Conservation (phyloP, 2,329 filamentous ascomycete genomes). For the Tolypocladium tundrense region DNA sequence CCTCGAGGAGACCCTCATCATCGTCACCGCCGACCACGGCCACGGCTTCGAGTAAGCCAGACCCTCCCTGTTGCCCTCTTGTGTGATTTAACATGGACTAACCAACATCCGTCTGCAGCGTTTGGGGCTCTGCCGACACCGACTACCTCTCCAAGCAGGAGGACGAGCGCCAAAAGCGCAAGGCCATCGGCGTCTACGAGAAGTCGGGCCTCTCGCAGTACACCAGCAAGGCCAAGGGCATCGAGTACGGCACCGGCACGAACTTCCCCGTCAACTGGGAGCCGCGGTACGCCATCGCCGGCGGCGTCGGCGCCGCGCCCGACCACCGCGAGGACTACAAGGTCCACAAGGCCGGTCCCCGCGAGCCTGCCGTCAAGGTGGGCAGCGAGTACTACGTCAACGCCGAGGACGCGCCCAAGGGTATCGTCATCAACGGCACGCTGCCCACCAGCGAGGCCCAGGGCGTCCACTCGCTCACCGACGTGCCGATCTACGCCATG, state of each 20-base stretch:
- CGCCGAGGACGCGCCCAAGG: constrained; percentile 52
- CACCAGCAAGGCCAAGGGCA: constrained; percentile 43
- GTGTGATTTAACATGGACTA: constrained; percentile 4
- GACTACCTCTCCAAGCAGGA: constrained; percentile 59
- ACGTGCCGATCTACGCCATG: constrained; percentile 68
- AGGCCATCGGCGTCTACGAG: constrained; percentile 63
- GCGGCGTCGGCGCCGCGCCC: constrained; percentile 60
- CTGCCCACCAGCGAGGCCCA: constrained; percentile 51
- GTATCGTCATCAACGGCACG: constrained; percentile 68
- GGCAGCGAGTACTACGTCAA: constrained; percentile 55
- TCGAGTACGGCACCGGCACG: constrained; percentile 61
- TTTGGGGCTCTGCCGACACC: constrained; percentile 74
- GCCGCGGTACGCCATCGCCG: constrained; percentile 70
- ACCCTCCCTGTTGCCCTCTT: background rate
- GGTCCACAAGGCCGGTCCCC: constrained; percentile 56
- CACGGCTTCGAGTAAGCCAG: constrained; percentile 63
- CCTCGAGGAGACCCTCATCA: constrained; percentile 65
- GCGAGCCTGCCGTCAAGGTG: constrained; percentile 47
- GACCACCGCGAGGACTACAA: constrained; percentile 70
- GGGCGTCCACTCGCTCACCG: constrained; percentile 69
- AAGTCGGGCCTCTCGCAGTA: constrained; percentile 70
- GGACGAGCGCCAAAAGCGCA: constrained; percentile 61
- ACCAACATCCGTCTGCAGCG: constrained; percentile 21
- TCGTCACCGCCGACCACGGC: constrained; percentile 81
- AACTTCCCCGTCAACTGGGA: constrained; percentile 81